Evolutionary conservation across 208 protist genomes (phyloP), one percentile per base, ranked within the genome.

Genomic region (Phytomonas francai): DNA sequence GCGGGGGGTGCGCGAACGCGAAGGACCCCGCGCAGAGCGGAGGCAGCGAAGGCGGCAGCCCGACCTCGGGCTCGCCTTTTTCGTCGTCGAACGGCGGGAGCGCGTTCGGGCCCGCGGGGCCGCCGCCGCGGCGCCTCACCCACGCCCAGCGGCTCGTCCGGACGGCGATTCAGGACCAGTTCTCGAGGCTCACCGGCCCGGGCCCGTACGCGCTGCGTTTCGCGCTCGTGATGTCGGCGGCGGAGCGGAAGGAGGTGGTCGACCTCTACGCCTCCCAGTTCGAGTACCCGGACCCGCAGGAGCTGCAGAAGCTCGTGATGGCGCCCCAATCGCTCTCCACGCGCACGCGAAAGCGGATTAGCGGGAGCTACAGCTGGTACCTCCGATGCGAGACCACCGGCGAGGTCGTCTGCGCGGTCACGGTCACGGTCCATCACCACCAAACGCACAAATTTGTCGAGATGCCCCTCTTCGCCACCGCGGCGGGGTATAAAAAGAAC

Each of bases 201-300:
- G 85, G 85, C 6, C 88, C 88, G 4, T 95, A 83, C 70, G 54
- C 77, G 8, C 49, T 95, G 19, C 72, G 68, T 9, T 95, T 95
- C 72, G 81, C 74, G 8, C 73, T 91, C 27, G 89, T 91, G n/a
- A 61, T 69, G 63, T 78, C 73, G 0, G 87, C 89, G 61, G 58
- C 62, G 67, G 76, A 83, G 29, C 86, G 87, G 22, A 73, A 74
- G 49, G 85, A 83, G 70, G 84, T 87, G 45, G 77, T 90, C 19
- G 83, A 91, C 54, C 73, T 95, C n/a, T 95, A 91, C 78, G 77
- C 82, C 30, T 80, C 83, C 14, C 89, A 95, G 73, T 95, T 95
- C 63, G 67, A 81, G 34, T 77, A 86, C 65, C 89, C 89, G n/a
- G 87, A 92, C 65, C 87, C 80, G 31, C 75, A 77, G 29, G 85